A percentile compares a stretch with the other conserved stretches of the same genome.
Evolutionary conservation across 495 filamentous ascomycete species (phyloP).

Genomic region (Neurospora sp.): DNA sequence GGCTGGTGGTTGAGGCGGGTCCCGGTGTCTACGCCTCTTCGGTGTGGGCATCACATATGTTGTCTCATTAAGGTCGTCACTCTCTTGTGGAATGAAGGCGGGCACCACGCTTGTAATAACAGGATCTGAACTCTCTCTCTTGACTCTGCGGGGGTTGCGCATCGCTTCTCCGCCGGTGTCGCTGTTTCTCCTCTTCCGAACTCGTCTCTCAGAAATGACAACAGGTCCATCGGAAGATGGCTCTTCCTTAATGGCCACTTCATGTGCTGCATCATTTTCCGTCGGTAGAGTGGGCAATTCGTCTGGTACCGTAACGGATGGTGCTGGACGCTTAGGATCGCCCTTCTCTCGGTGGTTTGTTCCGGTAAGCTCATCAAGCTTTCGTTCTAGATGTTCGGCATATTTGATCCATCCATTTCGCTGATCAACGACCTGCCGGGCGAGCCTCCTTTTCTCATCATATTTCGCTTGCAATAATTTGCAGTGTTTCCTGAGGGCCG

Average conservation of each 20-base stretch:
- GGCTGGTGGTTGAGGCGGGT: neutral
- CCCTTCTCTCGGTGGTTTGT: neutral
- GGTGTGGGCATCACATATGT: conserved; percentile 51
- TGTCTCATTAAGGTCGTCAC: conserved; percentile 67
- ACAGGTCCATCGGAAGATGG: conserved; percentile 35
- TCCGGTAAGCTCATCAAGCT: neutral
- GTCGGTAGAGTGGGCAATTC: conserved; percentile 21
- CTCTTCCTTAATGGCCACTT: conserved; percentile 28
- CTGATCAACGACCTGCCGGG: conserved; percentile 4
- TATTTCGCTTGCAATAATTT: conserved; percentile 16
- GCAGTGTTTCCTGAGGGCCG: conserved; percentile 18
- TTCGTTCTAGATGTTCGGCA: conserved; percentile 13
- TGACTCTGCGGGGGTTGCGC: conserved; percentile 19
- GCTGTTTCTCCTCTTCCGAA: conserved; percentile 31
- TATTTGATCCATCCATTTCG: conserved; percentile 20
- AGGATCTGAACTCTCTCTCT: conserved; percentile 26
- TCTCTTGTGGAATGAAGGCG: conserved; percentile 37
- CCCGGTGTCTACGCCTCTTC: conserved; percentile 30
- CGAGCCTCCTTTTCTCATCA: conserved; percentile 1
- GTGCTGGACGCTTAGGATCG: neutral
- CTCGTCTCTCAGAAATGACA: conserved; percentile 32
- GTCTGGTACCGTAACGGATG: neutral
- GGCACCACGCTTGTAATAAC: conserved; percentile 23
- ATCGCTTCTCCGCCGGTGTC: conserved; percentile 5
- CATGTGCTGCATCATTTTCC: neutral